phyloP scores from a whole-genome alignment of 2,329 filamentous ascomycete genomes.

The Colletotrichum somersetense region DNA sequence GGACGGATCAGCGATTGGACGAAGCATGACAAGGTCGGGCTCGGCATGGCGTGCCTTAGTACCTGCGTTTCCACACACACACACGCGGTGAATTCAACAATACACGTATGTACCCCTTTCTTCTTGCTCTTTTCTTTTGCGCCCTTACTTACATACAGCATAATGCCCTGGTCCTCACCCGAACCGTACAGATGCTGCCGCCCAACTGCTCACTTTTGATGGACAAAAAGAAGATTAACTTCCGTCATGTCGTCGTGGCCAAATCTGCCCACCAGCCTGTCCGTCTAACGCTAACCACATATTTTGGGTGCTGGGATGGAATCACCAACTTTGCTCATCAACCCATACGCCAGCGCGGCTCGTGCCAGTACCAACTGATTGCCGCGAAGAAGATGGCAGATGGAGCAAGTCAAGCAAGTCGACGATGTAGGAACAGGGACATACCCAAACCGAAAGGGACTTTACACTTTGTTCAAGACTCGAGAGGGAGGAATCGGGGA shows the following conservation, averaged over 20 bases:
- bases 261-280: slow-evolving; percentile 26
- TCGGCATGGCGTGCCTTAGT: slow-evolving; percentile 20
- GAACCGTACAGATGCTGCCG: slow-evolving; percentile 14
- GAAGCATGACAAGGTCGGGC: slow-evolving; percentile 6
- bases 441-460: background rate
- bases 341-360: slow-evolving; percentile 20
- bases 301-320: slow-evolving; percentile 29
- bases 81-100: slow-evolving; percentile 15
- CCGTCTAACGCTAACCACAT: slow-evolving; percentile 17
- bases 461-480: slow-evolving; percentile 25
- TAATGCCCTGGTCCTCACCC: slow-evolving; percentile 13
- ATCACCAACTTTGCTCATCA: slow-evolving; percentile 30
- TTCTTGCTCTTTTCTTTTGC: slow-evolving; percentile 4
- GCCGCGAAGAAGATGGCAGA: slow-evolving; percentile 11
- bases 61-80: slow-evolving; percentile 35
- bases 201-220: background rate
- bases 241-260: slow-evolving; percentile 9
- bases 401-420: slow-evolving; percentile 12
- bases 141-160: slow-evolving; percentile 20
- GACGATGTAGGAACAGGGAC: slow-evolving; percentile 2
- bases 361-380: slow-evolving; percentile 24
- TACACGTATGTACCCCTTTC: slow-evolving; percentile 32
- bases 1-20: slow-evolving; percentile 14
- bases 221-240: slow-evolving; percentile 12
- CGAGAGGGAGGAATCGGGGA: slow-evolving; percentile 12